Base-by-base conservation (phyloP, 129 eudicot genomes). In the Tagetes patula region DNA sequence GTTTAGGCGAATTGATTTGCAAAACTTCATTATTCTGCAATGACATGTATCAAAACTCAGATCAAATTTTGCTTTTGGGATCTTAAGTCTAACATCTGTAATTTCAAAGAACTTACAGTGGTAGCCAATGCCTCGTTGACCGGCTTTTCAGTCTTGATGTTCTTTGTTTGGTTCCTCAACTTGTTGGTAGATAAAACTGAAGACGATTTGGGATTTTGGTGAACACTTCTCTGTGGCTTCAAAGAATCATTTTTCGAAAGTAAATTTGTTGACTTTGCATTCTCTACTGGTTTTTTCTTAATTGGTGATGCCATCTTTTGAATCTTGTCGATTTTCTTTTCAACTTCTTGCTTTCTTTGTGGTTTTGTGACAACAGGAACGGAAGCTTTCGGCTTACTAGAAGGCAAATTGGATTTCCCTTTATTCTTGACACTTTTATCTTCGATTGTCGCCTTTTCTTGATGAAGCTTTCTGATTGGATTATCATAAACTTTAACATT, bases 241-340 rank as follows among this genome's bases (percentile, higher is more conserved):
- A 20, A 30, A 45, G 69, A 54, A 65, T 4, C 5, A 31, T 37
- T 53, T 58, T 71, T 67, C 10, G 66, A 83, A 56, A 60, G 58
- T 75, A 54, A 20, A 66, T 63, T 82, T 55, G 73, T 69, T 9
- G 78, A 81, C 80, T 86, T 86, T 73, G 75, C 72, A 39, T 55
- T 76, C 67, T 81, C 91, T 46, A 38, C 74, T 0, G 80, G 74
- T 47, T 81, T 84, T 76, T 73, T 81, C 66, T 62, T 77, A 71
- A 30, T 45, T n/a, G 72, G 81, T 33, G 76, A 74, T 43, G 80
- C 71, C 58, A 72, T 78, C 76, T 78, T 85, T 46, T 75, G 82
- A 66, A 83, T 56, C 76, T 66, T 80, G 65, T 85, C 89, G 10
- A 71, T 75, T 77, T 74, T 88, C 75, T 84, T 92, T 80, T 75